Evolutionary conservation across 441 rosid genomes (phyloP).

Genomic region (Corymbia citriodora): DNA sequence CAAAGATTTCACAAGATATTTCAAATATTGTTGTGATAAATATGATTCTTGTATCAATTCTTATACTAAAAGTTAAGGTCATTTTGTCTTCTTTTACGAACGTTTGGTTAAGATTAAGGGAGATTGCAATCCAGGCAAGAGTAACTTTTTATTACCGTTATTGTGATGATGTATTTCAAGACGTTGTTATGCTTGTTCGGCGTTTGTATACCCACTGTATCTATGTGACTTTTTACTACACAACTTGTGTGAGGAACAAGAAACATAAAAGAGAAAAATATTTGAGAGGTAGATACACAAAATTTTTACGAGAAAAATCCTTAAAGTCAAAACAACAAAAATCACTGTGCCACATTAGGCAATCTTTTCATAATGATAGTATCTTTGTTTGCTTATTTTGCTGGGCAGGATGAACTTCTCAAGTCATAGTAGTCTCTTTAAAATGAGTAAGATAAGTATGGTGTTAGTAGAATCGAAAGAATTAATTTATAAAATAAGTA

Average conservation of each 20-base stretch:
- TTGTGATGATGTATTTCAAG: not conserved
- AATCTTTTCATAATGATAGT: not conserved
- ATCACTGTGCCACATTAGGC: not conserved
- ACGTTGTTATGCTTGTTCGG: not conserved
- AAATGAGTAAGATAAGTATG: not conserved
- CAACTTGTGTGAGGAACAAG: not conserved
- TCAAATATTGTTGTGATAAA: not conserved
- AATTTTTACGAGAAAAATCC: not conserved
- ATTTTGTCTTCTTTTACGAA: not conserved
- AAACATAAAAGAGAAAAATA: not conserved
- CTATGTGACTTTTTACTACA: not conserved
- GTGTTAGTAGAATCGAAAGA: not conserved
- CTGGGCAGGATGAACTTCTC: not conserved
- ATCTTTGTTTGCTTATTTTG: not conserved
- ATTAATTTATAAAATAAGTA: not conserved
- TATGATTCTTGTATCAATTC: not conserved
- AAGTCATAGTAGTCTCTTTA: not conserved
- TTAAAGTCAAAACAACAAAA: not conserved
- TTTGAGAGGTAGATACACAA: not conserved
- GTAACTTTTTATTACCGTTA: not conserved
- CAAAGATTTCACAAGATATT: not conserved
- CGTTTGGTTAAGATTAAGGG: not conserved
- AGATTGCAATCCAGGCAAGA: not conserved
- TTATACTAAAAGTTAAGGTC: not conserved
- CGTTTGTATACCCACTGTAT: not conserved